Evolutionary conservation across 495 filamentous ascomycete genomes (phyloP).

Genomic region (Letharia lupina): DNA sequence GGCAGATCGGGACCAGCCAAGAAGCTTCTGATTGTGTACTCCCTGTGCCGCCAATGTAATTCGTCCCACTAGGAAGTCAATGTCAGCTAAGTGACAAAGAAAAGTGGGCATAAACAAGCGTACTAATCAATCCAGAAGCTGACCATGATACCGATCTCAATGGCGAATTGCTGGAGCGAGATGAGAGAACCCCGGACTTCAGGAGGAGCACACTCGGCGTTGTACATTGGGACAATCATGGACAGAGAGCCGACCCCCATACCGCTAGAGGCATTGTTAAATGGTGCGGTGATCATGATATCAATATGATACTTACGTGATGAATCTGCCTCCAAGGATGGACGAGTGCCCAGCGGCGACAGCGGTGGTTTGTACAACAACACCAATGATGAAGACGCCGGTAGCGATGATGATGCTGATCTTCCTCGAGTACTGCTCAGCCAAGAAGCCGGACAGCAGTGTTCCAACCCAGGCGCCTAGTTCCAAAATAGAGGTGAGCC

Average conservation of each 20-base stretch:
- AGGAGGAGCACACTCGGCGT: constrained; percentile 68
- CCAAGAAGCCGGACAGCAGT: constrained; percentile 53
- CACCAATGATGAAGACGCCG: constrained; percentile 63
- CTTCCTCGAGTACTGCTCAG: constrained; percentile 59
- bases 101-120: background rate
- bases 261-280: constrained; percentile 61
- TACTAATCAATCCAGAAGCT: constrained; percentile 65
- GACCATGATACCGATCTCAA: constrained; percentile 58
- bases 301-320: background rate
- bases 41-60: constrained; percentile 41
- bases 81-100: background rate
- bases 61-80: constrained; percentile 27
- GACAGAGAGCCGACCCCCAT: constrained; percentile 67
- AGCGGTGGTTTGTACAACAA: constrained; percentile 35
- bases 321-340: constrained; percentile 2
- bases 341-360: background rate
- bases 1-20: constrained; percentile 30
- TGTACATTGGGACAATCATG: constrained; percentile 67
- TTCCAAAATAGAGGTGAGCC: constrained; percentile 62
- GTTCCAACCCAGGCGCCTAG: constrained; percentile 63
- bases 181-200: constrained; percentile 72
- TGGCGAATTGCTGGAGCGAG: constrained; percentile 66
- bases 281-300: no score
- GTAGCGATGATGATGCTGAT: constrained; percentile 62
- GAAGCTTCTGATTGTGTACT: constrained; percentile 34